Evolutionary conservation across 331 rosid genomes (phyloP).

Genomic region (Telfairia occidentalis): DNA sequence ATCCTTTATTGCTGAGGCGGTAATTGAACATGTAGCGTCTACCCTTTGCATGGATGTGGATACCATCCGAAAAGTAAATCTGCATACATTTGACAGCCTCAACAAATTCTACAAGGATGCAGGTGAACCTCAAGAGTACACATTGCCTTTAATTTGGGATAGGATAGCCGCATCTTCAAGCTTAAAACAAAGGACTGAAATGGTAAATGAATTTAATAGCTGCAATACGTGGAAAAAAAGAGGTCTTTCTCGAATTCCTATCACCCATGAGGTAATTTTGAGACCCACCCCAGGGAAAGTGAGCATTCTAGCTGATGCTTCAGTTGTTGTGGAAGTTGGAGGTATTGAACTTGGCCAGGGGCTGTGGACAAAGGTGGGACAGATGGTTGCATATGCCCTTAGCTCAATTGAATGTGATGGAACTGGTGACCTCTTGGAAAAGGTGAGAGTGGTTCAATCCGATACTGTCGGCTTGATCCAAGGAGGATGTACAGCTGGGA

Average conservation of each 20-base stretch:
- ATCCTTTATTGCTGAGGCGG: conserved; percentile 79
- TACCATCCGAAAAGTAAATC: conserved; percentile 56
- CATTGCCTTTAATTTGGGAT: conserved; percentile 74
- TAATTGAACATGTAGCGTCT: conserved; percentile 77
- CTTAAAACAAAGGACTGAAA: conserved; percentile 37
- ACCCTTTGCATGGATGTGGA: conserved; percentile 60
- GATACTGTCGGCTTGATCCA: conserved; percentile 69
- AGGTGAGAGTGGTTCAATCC: conserved; percentile 64
- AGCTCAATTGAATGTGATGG: conserved; percentile 42
- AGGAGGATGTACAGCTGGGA: conserved; percentile 83
- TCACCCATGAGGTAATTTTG: conserved; percentile 26
- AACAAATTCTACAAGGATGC: conserved; percentile 31
- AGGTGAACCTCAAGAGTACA: conserved; percentile 64
- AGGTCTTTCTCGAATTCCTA: conserved; percentile 74
- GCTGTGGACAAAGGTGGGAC: conserved; percentile 94
- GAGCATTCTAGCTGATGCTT: conserved; percentile 61
- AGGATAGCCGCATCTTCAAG: conserved; percentile 47
- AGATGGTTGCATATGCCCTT: conserved; percentile 73
- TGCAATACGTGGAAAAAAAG: conserved; percentile 61
- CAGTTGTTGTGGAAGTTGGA: conserved; percentile 78
- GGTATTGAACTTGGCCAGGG: conserved; percentile 94
- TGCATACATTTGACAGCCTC: conserved; percentile 65
- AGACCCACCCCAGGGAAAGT: conserved; percentile 79
- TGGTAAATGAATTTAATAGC: conserved; percentile 50
- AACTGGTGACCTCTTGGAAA: conserved; percentile 34